A percentile compares a stretch with the other conserved stretches of the same genome.
Conservation (phyloP, 306 rosid species). For the Begonia masoniana region DNA sequence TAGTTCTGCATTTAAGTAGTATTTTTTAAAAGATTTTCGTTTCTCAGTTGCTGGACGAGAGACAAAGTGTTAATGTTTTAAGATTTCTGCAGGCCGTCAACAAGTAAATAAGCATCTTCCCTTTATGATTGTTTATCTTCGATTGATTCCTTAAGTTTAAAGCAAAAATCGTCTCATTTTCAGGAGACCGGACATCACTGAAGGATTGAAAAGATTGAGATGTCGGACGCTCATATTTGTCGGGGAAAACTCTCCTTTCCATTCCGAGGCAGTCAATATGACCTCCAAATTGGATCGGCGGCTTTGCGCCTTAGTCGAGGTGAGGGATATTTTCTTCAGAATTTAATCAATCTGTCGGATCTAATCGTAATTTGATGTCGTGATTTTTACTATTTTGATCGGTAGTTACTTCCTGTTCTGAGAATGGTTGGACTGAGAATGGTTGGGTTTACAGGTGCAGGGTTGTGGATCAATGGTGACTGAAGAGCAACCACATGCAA, state of each 20-base stretch:
- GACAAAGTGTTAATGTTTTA: slow-evolving; percentile 57
- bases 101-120: slow-evolving; percentile 24
- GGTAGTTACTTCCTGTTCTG: too few relatives aligned
- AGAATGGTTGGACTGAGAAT: too few relatives aligned
- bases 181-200: slow-evolving; percentile 76
- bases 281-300: slow-evolving; percentile 66
- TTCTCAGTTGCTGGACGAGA: slow-evolving; percentile 69
- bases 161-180: slow-evolving; percentile 12
- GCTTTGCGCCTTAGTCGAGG: slow-evolving; percentile 84
- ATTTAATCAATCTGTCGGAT: not conserved
- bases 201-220: slow-evolving; percentile 52
- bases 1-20: slow-evolving; percentile 1
- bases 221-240: slow-evolving; percentile 88
- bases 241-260: slow-evolving; percentile 93
- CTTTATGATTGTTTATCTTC: not conserved
- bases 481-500: slow-evolving; percentile 93
- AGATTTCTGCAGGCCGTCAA: slow-evolving; percentile 70
- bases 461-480: slow-evolving; percentile 97
- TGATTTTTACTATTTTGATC: too few relatives aligned
- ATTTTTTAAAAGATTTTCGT: not conserved
- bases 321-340: slow-evolving; percentile 8
- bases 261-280: slow-evolving; percentile 81
- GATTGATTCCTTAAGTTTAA: not conserved
- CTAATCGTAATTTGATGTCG: too few relatives aligned
- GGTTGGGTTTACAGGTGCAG: slow-evolving; percentile 43